Conservation (phyloP, 345 rosid genomes). For the Eucalyptus leucophloia region DNA sequence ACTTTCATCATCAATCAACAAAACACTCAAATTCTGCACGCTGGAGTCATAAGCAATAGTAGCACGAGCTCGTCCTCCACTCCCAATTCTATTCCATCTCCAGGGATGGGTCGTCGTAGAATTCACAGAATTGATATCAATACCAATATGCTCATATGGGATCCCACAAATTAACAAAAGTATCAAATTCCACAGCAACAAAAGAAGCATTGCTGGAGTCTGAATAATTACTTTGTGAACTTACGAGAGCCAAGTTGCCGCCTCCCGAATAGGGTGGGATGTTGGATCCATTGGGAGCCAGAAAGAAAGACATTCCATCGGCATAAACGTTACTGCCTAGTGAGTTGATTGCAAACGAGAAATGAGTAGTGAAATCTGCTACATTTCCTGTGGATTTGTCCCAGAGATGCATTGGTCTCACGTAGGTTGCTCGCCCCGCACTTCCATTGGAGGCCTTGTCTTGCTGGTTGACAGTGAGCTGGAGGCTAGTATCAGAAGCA, state of each 20-base stretch:
- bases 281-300: neutral
- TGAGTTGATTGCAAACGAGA: neutral
- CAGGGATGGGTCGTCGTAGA: neutral
- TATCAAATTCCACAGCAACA: neutral
- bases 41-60: neutral
- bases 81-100: neutral
- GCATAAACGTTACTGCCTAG: fast-evolving
- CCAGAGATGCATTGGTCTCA: neutral
- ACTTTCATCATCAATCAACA: neutral
- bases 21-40: neutral
- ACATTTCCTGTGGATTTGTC: neutral
- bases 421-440: neutral
- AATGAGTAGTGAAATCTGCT: neutral
- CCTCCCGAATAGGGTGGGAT: neutral
- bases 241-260: neutral
- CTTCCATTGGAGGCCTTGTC: neutral
- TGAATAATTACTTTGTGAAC: neutral
- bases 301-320: neutral
- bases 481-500: neutral
- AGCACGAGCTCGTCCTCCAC: neutral
- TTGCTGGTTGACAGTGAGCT: neutral
- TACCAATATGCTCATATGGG: neutral
- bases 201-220: neutral
- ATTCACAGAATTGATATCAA: neutral
- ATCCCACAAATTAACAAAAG: neutral